A percentile compares a stretch with the other conserved stretches of the same genome.
phyloP scores from a whole-genome alignment of 352 stramenopile species.

The Phytophthora melonis region DNA sequence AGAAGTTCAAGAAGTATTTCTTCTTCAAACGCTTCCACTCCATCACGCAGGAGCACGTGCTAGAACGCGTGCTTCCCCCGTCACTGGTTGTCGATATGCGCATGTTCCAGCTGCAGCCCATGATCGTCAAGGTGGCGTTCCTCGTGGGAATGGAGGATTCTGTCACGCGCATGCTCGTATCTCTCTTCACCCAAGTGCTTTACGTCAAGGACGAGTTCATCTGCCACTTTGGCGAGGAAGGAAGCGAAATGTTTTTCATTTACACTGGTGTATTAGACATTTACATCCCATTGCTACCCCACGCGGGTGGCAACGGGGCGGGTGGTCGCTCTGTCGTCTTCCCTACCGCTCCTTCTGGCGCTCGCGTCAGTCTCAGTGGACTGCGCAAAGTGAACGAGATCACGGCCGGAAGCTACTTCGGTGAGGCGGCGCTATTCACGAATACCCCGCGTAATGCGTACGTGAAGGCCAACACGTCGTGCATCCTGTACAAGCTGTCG shows the following conservation, averaged over 20 bases:
- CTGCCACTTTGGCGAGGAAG: slow-evolving; percentile 62
- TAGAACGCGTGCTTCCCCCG: slow-evolving; percentile 61
- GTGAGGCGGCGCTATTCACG: slow-evolving; percentile 65
- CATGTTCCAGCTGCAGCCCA: slow-evolving; percentile 70
- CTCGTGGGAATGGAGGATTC: slow-evolving; percentile 64
- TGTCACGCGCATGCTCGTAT: slow-evolving; percentile 67
- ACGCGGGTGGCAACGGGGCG: background rate
- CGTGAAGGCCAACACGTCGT: slow-evolving; percentile 71
- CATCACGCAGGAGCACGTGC: slow-evolving; percentile 70
- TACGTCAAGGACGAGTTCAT: slow-evolving; percentile 68
- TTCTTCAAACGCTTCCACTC: slow-evolving; percentile 79
- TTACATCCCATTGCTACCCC: slow-evolving; percentile 43
- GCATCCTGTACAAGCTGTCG: slow-evolving; percentile 66
- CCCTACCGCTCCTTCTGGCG: slow-evolving; percentile 10
- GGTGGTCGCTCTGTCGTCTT: background rate
- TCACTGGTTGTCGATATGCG: slow-evolving; percentile 71
- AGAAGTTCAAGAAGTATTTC: slow-evolving; percentile 73
- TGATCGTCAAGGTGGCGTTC: slow-evolving; percentile 78
- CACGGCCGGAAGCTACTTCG: slow-evolving; percentile 67
- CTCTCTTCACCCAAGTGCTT: slow-evolving; percentile 64
- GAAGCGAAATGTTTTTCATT: slow-evolving; percentile 78
- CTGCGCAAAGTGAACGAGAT: slow-evolving; percentile 70
- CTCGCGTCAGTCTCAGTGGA: slow-evolving; percentile 28
- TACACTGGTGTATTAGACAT: slow-evolving; percentile 68
- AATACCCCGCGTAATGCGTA: slow-evolving; percentile 63